Conservation (phyloP, 345 rosid species). For the Dipteronia dyeriana region DNA sequence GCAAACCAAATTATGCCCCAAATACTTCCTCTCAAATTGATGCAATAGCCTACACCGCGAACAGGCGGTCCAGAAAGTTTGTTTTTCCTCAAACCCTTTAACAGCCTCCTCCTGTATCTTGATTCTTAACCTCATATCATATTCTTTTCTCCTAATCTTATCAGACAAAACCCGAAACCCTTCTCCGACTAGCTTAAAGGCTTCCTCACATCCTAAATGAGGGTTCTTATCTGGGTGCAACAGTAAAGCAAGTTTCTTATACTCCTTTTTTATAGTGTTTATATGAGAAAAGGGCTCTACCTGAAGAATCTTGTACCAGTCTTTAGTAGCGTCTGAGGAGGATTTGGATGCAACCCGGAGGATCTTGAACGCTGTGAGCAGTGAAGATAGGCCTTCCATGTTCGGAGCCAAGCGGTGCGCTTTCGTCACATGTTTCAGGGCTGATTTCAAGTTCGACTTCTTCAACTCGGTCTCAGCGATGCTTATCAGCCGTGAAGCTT, state of each 20-base stretch:
- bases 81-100: slow-evolving; percentile 36
- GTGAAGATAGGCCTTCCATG: slow-evolving; percentile 58
- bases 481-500: slow-evolving; percentile 54
- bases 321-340: slow-evolving; percentile 35
- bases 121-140: slow-evolving; percentile 72
- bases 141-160: slow-evolving; percentile 64
- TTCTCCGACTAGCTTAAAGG: slow-evolving; percentile 80
- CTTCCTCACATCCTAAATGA: slow-evolving; percentile 70
- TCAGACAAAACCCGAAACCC: slow-evolving; percentile 74
- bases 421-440: slow-evolving; percentile 59
- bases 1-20: slow-evolving; percentile 73
- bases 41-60: slow-evolving; percentile 66
- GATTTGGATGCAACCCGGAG: slow-evolving; percentile 43
- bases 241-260: slow-evolving; percentile 64
- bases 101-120: slow-evolving; percentile 64
- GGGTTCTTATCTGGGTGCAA: slow-evolving; percentile 86
- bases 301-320: slow-evolving; percentile 81
- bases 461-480: slow-evolving; percentile 57
- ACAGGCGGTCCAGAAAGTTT: slow-evolving; percentile 67
- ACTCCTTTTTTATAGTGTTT: slow-evolving; percentile 63
- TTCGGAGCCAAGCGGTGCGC: slow-evolving; percentile 60
- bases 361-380: slow-evolving; percentile 67
- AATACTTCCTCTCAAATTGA: slow-evolving; percentile 74
- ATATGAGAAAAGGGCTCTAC: slow-evolving; percentile 84
- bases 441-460: slow-evolving; percentile 52